phyloP scores from a whole-genome alignment of 352 stramenopile genomes.

The Thalassiosira hispida region DNA sequence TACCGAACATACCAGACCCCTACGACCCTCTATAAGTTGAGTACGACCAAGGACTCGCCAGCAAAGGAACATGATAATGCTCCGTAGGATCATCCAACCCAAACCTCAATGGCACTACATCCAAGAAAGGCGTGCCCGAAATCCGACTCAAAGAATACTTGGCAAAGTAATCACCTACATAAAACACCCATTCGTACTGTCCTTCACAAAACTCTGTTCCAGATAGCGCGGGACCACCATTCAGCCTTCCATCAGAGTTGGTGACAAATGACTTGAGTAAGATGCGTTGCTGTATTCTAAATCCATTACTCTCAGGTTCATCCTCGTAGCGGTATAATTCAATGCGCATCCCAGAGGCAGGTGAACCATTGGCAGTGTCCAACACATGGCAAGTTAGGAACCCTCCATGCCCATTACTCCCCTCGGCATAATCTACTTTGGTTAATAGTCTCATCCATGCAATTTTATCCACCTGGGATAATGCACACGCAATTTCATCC shows the following conservation, averaged over 20 bases:
- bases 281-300: slow-evolving; percentile 7
- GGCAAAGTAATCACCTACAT: slow-evolving; percentile 85
- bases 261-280: slow-evolving; percentile 74
- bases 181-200: slow-evolving; percentile 84
- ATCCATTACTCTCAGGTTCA: slow-evolving; percentile 12
- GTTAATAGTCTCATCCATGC: slow-evolving; percentile 85
- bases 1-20: no score
- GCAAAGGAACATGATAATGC: slow-evolving; percentile 86
- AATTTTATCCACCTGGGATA: slow-evolving; percentile 86
- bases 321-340: slow-evolving; percentile 50
- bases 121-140: slow-evolving; percentile 81
- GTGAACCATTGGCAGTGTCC: slow-evolving; percentile 81
- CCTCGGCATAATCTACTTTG: slow-evolving; percentile 56
- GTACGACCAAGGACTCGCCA: slow-evolving; percentile 85
- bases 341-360: slow-evolving; percentile 57
- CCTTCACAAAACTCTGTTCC: slow-evolving; percentile 74
- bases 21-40: slow-evolving; percentile 83
- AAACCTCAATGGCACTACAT: slow-evolving; percentile 82
- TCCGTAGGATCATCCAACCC: slow-evolving; percentile 86
- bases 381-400: slow-evolving; percentile 86
- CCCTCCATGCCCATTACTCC: slow-evolving; percentile 49
- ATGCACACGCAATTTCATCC: slow-evolving; percentile 67
- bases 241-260: slow-evolving; percentile 81
- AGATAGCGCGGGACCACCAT: slow-evolving; percentile 70
- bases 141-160: slow-evolving; percentile 45